Conservation (phyloP, 768 basidiomycete species). For the Lactarius evosmus region DNA sequence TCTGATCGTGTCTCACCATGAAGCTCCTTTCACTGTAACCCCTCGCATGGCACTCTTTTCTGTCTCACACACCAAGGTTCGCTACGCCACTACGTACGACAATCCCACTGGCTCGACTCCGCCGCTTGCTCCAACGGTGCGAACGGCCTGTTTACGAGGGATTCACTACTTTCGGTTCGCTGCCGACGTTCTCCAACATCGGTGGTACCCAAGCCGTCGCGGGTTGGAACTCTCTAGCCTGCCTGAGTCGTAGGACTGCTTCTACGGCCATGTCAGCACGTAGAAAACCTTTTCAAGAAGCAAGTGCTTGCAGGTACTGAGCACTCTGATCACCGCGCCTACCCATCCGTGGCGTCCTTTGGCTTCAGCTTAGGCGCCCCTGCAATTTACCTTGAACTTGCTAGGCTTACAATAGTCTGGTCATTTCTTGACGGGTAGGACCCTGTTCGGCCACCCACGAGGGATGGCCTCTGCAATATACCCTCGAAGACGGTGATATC, state of each 20-base stretch:
- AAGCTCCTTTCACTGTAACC: constrained; percentile 30
- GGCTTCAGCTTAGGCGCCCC: background rate
- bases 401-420: background rate
- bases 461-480: background rate
- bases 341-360: background rate
- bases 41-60: constrained; percentile 25
- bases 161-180: constrained; percentile 35
- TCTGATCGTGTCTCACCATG: constrained; percentile 27
- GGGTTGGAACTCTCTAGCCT: constrained; percentile 32
- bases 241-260: too few species aligned
- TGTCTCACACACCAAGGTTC: constrained; percentile 22
- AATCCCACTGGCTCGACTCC: constrained; percentile 23
- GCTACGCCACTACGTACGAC: constrained; percentile 37
- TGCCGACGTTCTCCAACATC: constrained; percentile 35
- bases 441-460: too few species aligned
- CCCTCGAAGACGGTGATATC: background rate
- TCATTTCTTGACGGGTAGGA: too few species aligned
- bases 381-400: background rate
- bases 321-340: background rate
- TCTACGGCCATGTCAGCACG: too few species aligned
- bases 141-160: constrained; percentile 35
- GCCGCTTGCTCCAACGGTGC: constrained; percentile 37
- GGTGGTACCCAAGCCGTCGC: constrained; percentile 36
- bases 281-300: too few species aligned
- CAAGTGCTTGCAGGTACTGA: too few species aligned